Conservation (phyloP, 768 basidiomycete genomes). For the Paxillus involutus region DNA sequence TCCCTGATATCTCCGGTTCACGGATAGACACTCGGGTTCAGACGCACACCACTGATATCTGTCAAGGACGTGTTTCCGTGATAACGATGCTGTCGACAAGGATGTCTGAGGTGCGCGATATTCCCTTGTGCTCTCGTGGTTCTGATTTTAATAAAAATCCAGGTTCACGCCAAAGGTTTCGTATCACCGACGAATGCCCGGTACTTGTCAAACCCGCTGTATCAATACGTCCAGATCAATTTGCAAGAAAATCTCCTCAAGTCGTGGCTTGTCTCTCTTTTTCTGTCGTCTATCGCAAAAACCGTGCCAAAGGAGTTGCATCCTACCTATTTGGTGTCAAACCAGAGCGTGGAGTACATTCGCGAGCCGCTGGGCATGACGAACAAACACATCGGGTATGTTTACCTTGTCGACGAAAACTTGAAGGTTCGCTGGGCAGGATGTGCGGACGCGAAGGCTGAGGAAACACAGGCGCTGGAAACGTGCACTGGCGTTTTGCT, state of each 20-base stretch:
- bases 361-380: conserved; percentile 84
- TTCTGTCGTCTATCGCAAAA: conserved; percentile 70
- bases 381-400: conserved; percentile 90
- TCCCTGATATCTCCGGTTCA: conserved; percentile 83
- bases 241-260: conserved; percentile 94
- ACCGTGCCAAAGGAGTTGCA: conserved; percentile 65
- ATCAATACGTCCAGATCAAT: conserved; percentile 84
- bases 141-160: not conserved
- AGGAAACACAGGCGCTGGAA: conserved; percentile 70
- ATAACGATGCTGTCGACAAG: conserved; percentile 82
- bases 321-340: conserved; percentile 73
- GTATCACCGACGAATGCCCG: conserved; percentile 51
- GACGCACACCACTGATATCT: conserved; percentile 77
- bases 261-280: conserved; percentile 84
- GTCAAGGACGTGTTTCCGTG: conserved; percentile 73
- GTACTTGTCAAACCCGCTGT: conserved; percentile 56
- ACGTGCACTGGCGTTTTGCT: conserved; percentile 70
- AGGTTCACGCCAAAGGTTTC: conserved; percentile 84
- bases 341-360: conserved; percentile 82
- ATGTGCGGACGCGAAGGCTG: conserved; percentile 76
- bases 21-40: conserved; percentile 53
- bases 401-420: conserved; percentile 86
- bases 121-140: not conserved
- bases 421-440: conserved; percentile 90
- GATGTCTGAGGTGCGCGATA: conserved; percentile 72